Base-by-base conservation (phyloP, 2,329 filamentous ascomycete species). In the Sporothrix phasma region DNA sequence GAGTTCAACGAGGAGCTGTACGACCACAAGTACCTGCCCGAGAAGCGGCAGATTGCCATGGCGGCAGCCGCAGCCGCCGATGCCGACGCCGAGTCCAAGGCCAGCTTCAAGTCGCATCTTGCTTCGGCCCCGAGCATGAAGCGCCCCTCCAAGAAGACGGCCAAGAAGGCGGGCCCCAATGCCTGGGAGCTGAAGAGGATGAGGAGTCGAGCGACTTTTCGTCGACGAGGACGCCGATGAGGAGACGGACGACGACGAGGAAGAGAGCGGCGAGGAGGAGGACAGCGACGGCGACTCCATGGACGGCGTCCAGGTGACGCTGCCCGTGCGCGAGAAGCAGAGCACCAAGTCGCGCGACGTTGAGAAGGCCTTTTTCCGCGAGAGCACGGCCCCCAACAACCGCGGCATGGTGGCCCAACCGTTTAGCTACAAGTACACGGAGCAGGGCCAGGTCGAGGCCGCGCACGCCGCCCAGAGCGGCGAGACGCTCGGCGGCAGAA, bases 1-100 rank as follows among this genome's bases (percentile, higher is more conserved):
- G 84, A 88, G 62, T 99, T 97, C 81, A 99, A 99, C 77, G 79
- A 81, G 59, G 92, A 95, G 65, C 85, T 97, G 4, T 97, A 97
- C 75, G 88, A 96, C 71, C 80, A 88, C 53, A 80, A 81, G 0
- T 90, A 96, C 72, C 82, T 97, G 3, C 93, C 93, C 0, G 84
- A 87, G 68, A 94, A 92, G 76, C 85, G 92, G 59, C 86, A 89
- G 61, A 85, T 84, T 6, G 84, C 85, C 29, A 78, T 92, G 54
- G 78, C 81, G 13, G 73, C 78, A 0, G 78, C 80, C 5, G 73
- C 63, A 3, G 63, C 63, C 17, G 56, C 61, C 29, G 58, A 39
- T 24, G 45, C 45, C 29, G 58, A 39, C 17, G 45, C 45, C 22
- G 45, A 51, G 26, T 24, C 31, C 39, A 63, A 31, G 31, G 22